A percentile compares a stretch with the other conserved stretches of the same genome.
phyloP scores from a whole-genome alignment of 441 rosid genomes.

The Euphorbia schlechtendalii region DNA sequence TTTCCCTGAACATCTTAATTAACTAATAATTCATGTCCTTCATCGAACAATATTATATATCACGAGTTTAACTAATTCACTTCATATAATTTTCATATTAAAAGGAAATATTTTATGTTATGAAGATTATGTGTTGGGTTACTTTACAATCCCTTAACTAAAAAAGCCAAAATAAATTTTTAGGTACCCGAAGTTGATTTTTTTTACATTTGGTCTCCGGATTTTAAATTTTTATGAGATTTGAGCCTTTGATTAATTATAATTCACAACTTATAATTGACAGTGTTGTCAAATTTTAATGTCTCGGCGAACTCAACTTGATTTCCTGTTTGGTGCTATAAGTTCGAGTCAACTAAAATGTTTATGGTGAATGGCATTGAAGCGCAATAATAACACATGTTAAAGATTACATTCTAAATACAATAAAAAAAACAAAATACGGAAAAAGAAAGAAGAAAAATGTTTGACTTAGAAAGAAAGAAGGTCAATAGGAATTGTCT shows the following conservation, averaged over 20 bases:
- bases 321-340: not conserved
- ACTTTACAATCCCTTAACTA: not conserved
- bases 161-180: not conserved
- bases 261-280: not conserved
- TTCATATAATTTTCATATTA: no score
- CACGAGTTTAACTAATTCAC: not conserved
- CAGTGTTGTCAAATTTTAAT: no score
- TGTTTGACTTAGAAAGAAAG: slow-evolving; percentile 20
- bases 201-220: not conserved
- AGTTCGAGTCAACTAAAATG: not conserved
- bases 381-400: not conserved
- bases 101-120: not conserved
- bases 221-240: not conserved
- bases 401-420: not conserved
- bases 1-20: not conserved
- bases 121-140: not conserved
- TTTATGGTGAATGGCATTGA: not conserved
- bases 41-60: no score
- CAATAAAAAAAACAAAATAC: not conserved
- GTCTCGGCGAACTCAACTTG: not conserved
- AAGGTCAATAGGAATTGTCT: slow-evolving; percentile 24
- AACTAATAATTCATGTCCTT: not conserved
- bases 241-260: not conserved
- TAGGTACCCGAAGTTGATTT: not conserved
- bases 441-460: not conserved